These are phyloP conservation scores for Tricholomella constricta DNA, from an alignment of 768 basidiomycete genomes.

Conservation along the genomic window DNA sequence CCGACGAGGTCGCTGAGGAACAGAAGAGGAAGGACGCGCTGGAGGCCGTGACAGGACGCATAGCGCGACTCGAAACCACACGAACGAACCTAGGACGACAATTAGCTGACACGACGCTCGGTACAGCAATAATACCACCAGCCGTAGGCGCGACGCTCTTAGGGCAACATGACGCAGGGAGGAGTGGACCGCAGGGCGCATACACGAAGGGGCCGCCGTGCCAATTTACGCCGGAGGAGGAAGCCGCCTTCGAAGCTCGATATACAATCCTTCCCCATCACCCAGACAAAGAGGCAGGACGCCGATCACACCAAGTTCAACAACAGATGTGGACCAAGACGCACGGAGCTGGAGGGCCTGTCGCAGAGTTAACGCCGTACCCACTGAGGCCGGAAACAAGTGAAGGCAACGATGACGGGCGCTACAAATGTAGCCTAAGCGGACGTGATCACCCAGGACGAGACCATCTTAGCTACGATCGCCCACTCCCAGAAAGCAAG, in stretches of 20 bases:
- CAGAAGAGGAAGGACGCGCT: too few relatives aligned
- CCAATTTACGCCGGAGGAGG: neutral
- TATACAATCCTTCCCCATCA: neutral
- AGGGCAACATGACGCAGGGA: too few relatives aligned
- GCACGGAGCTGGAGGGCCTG: neutral
- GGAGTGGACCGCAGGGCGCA: too few relatives aligned
- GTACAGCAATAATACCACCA: too few relatives aligned
- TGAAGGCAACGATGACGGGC: neutral
- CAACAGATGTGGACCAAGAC: too few relatives aligned
- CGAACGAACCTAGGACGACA: too few relatives aligned
- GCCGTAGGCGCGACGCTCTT: too few relatives aligned
- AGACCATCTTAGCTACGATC: neutral
- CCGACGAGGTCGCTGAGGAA: neutral
- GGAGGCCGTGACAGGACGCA: too few relatives aligned
- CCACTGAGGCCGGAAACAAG: slow-evolving; percentile 1
- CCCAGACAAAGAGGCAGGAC: neutral
- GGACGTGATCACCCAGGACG: too few relatives aligned
- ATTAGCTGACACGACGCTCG: too few relatives aligned
- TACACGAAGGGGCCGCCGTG: too few relatives aligned
- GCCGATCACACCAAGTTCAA: neutral
- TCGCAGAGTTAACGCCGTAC: neutral
- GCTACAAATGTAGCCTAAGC: slow-evolving; percentile 1
- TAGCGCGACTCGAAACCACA: too few relatives aligned
- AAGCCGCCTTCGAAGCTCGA: neutral
- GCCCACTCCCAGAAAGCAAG: neutral